A percentile compares a stretch with the other conserved stretches of the same genome.
Evolutionary conservation across 2,329 filamentous ascomycete genomes (phyloP).

Genomic region (Trichoderma endophyticum): DNA sequence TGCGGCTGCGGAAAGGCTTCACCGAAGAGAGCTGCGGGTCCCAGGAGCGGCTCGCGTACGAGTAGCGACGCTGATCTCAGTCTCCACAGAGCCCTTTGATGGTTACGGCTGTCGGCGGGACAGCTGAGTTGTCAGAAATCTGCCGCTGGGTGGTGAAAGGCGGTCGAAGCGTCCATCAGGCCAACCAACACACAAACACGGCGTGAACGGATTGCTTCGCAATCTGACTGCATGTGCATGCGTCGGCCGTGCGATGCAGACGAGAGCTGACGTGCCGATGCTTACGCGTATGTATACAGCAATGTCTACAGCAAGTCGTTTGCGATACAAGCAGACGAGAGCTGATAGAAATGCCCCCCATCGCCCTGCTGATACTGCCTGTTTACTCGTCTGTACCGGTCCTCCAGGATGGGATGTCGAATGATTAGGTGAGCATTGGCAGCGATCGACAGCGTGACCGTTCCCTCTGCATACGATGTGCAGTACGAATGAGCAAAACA

Average conservation of each 20-base stretch:
- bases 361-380: not conserved
- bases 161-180: not conserved
- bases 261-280: constrained; percentile 11
- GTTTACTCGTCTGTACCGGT: too few species aligned
- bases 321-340: not conserved
- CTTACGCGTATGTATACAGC: not conserved
- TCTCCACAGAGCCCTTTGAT: not conserved
- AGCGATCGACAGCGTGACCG: not conserved
- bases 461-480: not conserved
- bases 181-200: not conserved
- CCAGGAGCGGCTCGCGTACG: not conserved
- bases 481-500: not conserved
- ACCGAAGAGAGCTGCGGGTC: not conserved
- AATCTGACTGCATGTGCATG: constrained; percentile 16
- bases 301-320: not conserved
- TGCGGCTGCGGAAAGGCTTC: not conserved
- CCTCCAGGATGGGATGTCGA: not conserved
- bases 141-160: not conserved
- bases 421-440: not conserved
- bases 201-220: not conserved
- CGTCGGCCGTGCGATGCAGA: constrained; percentile 6
- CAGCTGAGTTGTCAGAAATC: not conserved
- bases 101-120: not conserved
- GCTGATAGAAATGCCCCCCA: not conserved
- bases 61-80: not conserved